Base-by-base conservation (phyloP, 805 yeast species). In the Myxozyma neglecta region DNA sequence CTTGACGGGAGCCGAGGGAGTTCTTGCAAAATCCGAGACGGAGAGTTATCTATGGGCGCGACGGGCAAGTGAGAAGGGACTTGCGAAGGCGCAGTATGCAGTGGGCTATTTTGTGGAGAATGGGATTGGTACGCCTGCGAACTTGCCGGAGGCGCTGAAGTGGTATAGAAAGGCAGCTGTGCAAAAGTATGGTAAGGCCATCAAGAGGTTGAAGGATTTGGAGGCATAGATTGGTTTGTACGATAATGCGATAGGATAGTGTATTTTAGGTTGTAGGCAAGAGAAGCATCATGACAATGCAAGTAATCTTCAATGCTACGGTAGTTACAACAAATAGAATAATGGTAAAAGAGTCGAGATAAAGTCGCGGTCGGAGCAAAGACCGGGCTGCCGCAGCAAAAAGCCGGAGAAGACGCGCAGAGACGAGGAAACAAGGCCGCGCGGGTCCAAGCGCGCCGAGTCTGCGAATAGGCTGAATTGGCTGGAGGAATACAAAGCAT, bases 11-110 rank as follows among this genome's bases (percentile, higher is more conserved):
- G 84, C 86, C 0, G 80, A 79, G 14, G 85, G 82, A 0, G 77
- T 85, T 6, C 73, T 88, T 53, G 76, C 79, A 53, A 83, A 83
- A 51, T 82, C 82, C 69, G 87, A 85, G 64, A 80, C 81, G 32
- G 91, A 88, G 70, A 90, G 92, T 0, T 87, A 85, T 66, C 71
- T 85, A 32, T 89, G 94, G 93, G 89, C 91, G 3, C 74, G 81
- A n/a, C 83, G 82, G 66, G 87, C 91, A 4, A 76, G 89, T 0
- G 86, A 85, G 61, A 82, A 82, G 64, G 90, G 89, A 16, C 76
- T 85, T 49, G 80, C 84, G 2, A 84, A 86, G 69, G 90, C 90
- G 3, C 88, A 87, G 68, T 89, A 81, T 71, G 88, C 89, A 52
- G 73, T 88, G 37, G 96, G 90, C 0, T 81, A 83, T 70, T 88